phyloP scores from a whole-genome alignment of 108 stramenopile genomes.

The Nannochloropsis gaditana region DNA sequence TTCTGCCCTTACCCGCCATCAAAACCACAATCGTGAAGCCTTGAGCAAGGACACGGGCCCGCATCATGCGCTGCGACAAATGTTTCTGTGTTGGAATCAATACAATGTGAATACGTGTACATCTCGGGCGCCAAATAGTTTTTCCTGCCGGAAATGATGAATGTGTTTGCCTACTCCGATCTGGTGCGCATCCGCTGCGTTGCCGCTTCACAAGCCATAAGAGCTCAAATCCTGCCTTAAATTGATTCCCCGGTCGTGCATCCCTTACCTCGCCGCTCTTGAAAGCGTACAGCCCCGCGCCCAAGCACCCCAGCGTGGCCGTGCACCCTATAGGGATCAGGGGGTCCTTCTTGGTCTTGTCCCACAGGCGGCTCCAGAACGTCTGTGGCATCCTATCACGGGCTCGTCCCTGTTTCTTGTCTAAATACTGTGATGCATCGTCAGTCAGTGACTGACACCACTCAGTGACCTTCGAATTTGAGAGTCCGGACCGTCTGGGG shows the following conservation, averaged over 20 bases:
- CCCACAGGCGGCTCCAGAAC: conserved; percentile 9
- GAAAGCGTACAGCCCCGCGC: conserved; percentile 5
- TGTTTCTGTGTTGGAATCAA: background rate
- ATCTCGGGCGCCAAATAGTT: background rate
- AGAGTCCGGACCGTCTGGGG: too few species aligned
- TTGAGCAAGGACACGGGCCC: background rate
- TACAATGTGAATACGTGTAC: background rate
- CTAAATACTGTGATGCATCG: too few species aligned
- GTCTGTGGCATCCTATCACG: background rate
- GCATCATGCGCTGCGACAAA: background rate
- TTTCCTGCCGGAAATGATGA: too few species aligned
- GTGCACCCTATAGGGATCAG: background rate
- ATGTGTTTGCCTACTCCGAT: too few species aligned
- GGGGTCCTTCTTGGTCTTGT: conserved; percentile 8
- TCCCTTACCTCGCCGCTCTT: background rate
- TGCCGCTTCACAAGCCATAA: background rate
- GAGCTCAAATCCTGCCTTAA: background rate
- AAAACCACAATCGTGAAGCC: conserved; percentile 13
- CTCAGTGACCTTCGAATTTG: too few species aligned
- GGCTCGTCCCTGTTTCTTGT: too few species aligned
- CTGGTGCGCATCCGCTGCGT: too few species aligned
- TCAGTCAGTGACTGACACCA: too few species aligned
- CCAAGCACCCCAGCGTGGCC: background rate
- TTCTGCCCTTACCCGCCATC: conserved; percentile 9
- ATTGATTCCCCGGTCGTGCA: too few species aligned